These are phyloP conservation scores for Cladophialophora exuberans DNA, from an alignment of 2,329 filamentous ascomycete genomes.

Conservation along the genomic window DNA sequence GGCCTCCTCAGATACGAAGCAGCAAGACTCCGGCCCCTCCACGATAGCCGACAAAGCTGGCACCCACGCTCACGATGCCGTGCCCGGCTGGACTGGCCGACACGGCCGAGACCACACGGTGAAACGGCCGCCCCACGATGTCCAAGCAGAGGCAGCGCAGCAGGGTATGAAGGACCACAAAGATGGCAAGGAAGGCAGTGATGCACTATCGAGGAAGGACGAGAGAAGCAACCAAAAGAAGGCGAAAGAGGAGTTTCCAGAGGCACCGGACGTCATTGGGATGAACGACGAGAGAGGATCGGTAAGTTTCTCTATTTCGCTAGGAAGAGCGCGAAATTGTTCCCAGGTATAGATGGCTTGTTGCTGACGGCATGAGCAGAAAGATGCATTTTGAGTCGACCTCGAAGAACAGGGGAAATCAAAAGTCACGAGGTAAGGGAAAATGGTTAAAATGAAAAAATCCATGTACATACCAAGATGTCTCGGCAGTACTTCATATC, in stretches of 20 bases:
- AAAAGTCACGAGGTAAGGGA: too few relatives aligned
- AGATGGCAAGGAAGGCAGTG: conserved; percentile 41
- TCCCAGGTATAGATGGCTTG: too few relatives aligned
- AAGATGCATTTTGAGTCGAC: too few relatives aligned
- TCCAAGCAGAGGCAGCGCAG: conserved; percentile 36
- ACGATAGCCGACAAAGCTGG: conserved; percentile 5
- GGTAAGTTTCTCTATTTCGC: conserved; percentile 38
- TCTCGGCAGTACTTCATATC: too few relatives aligned
- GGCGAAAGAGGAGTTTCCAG: conserved; percentile 53
- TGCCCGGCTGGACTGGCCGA: conserved; percentile 40
- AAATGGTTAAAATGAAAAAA: too few relatives aligned
- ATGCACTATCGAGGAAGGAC: conserved; percentile 47
- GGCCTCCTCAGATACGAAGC: neutral
- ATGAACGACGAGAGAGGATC: conserved; percentile 57
- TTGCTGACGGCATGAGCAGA: conserved; percentile 11
- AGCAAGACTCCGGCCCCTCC: conserved; percentile 6
- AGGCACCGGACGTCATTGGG: conserved; percentile 56
- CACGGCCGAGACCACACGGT: conserved; percentile 39
- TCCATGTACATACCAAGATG: too few relatives aligned
- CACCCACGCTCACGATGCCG: conserved; percentile 12
- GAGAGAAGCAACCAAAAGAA: conserved; percentile 42
- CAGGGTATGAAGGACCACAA: conserved; percentile 40
- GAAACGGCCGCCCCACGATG: conserved; percentile 42
- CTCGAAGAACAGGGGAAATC: too few relatives aligned
- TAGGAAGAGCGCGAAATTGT: neutral